Percentiles rank a stretch among this genome's conserved stretches.
These are phyloP conservation scores for Scytalidium sp. DNA, from an alignment of 2,329 filamentous ascomycete species.

Conservation along the genomic window DNA sequence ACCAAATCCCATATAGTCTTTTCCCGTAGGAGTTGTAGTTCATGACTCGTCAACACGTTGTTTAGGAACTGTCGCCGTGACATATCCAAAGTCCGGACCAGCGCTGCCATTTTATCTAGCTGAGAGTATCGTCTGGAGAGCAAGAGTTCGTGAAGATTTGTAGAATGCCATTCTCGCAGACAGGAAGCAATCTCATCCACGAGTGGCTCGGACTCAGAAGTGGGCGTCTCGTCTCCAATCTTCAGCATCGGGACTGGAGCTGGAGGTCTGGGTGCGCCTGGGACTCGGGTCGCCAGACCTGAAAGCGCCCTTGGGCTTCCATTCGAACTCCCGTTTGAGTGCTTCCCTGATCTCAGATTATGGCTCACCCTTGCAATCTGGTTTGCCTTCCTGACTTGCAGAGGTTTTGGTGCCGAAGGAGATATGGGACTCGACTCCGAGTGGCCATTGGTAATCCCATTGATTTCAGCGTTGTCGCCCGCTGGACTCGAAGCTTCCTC, in stretches of 20 bases:
- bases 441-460: conserved; percentile 11
- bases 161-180: conserved; percentile 96
- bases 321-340: conserved; percentile 12
- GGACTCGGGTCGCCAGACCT: conserved; percentile 54
- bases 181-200: conserved; percentile 98
- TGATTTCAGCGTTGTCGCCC: neutral
- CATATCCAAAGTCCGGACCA: conserved; percentile 81
- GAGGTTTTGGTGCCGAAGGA: conserved; percentile 2
- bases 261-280: conserved; percentile 70
- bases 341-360: neutral
- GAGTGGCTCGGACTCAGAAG: conserved; percentile 81
- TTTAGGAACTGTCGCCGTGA: conserved; percentile 88
- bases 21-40: conserved; percentile 77
- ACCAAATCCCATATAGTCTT: conserved; percentile 96
- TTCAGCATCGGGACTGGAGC: conserved; percentile 97
- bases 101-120: conserved; percentile 75
- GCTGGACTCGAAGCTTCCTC: conserved; percentile 28
- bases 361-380: neutral
- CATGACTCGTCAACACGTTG: conserved; percentile 84
- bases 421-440: conserved; percentile 5
- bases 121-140: conserved; percentile 77
- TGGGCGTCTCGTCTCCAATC: conserved; percentile 94
- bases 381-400: conserved; percentile 7
- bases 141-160: conserved; percentile 88
- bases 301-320: conserved; percentile 33